A percentile compares a stretch with the other conserved stretches of the same genome.
Conservation (phyloP, 495 filamentous ascomycete genomes). For the Aspergillus campestris region DNA sequence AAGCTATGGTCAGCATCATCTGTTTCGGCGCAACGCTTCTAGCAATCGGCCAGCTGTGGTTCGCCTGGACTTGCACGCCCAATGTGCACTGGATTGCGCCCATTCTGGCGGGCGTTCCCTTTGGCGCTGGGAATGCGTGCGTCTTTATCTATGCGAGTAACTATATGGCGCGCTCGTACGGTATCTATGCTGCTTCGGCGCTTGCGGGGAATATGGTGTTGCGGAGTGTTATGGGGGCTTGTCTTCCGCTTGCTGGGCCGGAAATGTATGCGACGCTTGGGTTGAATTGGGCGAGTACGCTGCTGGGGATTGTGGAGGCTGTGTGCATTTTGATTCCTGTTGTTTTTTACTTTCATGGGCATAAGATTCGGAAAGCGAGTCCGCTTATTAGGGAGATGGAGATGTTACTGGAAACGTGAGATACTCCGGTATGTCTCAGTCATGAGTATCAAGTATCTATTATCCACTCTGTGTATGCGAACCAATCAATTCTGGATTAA, state of each 20-base stretch:
- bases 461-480: no score
- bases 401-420: no score
- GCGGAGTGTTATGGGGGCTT: constrained; percentile 53
- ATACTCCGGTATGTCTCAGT: no score
- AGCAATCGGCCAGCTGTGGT: constrained; percentile 62
- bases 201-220: constrained; percentile 65
- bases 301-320: constrained; percentile 7
- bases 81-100: constrained; percentile 66
- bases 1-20: constrained; percentile 62
- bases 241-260: constrained; percentile 64
- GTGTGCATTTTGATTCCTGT: constrained; percentile 4
- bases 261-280: constrained; percentile 59
- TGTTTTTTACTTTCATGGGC: constrained; percentile 5
- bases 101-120: constrained; percentile 66
- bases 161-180: constrained; percentile 69
- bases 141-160: constrained; percentile 70
- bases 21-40: constrained; percentile 56
- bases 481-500: no score
- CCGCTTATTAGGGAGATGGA: constrained; percentile 4
- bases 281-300: constrained; percentile 66
- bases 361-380: constrained; percentile 3
- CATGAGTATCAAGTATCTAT: no score
- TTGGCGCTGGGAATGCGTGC: constrained; percentile 61
- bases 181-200: constrained; percentile 64
- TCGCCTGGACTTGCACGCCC: constrained; percentile 69